Conservation (phyloP, 768 basidiomycete species). For the Coprinellus micaceus region DNA sequence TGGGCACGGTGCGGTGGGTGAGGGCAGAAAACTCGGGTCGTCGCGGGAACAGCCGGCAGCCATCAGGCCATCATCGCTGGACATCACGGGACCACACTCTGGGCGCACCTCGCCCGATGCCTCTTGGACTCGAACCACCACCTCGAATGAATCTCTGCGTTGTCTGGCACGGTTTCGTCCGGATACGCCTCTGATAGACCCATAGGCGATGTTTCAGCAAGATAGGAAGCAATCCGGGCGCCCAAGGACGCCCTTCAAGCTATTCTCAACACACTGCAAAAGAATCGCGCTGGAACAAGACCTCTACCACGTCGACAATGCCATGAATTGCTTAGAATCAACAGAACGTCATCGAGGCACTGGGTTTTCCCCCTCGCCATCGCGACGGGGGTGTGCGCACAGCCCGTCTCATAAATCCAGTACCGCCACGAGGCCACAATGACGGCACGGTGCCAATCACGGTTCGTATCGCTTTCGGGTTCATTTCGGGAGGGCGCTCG, state of each 20-base stretch:
- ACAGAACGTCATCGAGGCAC: neutral
- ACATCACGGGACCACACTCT: conserved; percentile 7
- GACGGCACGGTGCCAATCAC: neutral
- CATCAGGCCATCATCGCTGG: neutral
- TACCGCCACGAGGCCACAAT: neutral
- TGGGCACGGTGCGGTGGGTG: conserved; percentile 9
- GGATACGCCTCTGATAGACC: neutral
- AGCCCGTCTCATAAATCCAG: neutral
- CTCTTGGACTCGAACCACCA: neutral
- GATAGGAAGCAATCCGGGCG: too few relatives aligned
- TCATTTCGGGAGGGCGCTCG: neutral
- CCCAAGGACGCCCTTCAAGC: too few relatives aligned
- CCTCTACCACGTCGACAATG: neutral
- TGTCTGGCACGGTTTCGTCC: neutral
- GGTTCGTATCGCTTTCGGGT: neutral
- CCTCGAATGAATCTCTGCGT: neutral
- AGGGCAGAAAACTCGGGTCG: conserved; percentile 25
- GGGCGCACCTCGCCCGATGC: conserved; percentile 4
- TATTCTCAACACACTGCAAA: too few relatives aligned
- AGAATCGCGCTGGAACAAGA: too few relatives aligned
- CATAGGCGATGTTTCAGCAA: too few relatives aligned
- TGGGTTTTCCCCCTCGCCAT: neutral
- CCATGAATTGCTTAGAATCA: neutral
- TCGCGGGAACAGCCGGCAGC: conserved; percentile 18
- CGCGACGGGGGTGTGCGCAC: neutral